Percentiles rank a stretch among this genome's conserved stretches.
Conservation (phyloP, 169 alveolate genomes). For the Eimeria necatrix region DNA sequence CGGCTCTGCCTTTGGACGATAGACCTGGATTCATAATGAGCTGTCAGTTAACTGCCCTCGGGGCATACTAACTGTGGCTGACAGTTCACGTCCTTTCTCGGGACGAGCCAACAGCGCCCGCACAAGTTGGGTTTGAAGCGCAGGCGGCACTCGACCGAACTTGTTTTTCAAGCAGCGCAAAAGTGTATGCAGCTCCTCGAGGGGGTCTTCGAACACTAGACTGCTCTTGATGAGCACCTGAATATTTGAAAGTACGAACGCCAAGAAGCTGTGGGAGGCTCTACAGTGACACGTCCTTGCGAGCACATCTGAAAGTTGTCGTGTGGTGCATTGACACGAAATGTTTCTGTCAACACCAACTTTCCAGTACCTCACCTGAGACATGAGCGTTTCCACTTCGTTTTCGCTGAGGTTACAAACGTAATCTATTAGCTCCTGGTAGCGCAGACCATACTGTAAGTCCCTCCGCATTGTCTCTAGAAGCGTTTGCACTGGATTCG, state of each 20-base stretch:
- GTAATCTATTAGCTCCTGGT: slow-evolving; percentile 8
- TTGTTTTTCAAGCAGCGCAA: neutral
- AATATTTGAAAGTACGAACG: neutral
- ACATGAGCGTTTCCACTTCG: slow-evolving; percentile 7
- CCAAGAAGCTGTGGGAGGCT: neutral
- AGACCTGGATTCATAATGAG: no score
- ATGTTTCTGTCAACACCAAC: no score
- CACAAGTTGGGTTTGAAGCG: neutral
- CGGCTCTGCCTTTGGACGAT: no score
- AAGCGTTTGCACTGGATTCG: neutral
- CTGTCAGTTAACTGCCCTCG: no score
- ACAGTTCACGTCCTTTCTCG: no score
- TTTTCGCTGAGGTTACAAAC: slow-evolving; percentile 8
- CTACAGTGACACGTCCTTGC: neutral
- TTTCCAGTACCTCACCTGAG: neutral
- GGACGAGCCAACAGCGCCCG: slow-evolving; percentile 30
- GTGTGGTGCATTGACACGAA: neutral
- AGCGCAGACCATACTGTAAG: slow-evolving; percentile 19
- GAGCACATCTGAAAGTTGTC: no score
- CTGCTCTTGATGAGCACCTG: slow-evolving; percentile 52
- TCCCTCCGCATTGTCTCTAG: slow-evolving; percentile 19
- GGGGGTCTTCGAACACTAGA: slow-evolving; percentile 41
- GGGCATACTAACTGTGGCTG: no score
- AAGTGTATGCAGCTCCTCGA: slow-evolving; percentile 28
- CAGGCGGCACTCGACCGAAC: slow-evolving; percentile 43